Evolutionary conservation across 441 rosid species (phyloP).

Genomic region (Populus hybrid): DNA sequence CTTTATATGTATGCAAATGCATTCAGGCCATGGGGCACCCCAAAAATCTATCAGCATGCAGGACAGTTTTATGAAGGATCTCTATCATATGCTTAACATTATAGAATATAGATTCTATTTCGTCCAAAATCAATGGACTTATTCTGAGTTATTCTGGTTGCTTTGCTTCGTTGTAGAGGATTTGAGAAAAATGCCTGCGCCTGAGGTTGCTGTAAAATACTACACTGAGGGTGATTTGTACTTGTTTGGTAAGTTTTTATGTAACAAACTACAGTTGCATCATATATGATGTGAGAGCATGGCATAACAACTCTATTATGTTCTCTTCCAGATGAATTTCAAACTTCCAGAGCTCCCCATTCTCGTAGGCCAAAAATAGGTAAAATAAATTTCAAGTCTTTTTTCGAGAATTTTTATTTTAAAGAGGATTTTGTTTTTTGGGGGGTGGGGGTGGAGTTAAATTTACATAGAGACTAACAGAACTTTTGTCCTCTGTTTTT

Average conservation of each 20-base stretch:
- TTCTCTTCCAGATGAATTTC: constrained; percentile 76
- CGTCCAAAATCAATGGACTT: not conserved
- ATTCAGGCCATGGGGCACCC: not conserved
- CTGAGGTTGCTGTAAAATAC: constrained; percentile 80
- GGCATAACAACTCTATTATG: constrained; percentile 8
- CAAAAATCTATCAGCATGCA: not conserved
- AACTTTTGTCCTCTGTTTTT: not conserved
- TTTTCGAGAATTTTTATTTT: not conserved
- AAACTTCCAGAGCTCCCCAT: constrained; percentile 74
- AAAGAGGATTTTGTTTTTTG: not conserved
- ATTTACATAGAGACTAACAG: not conserved
- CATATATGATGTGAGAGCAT: not conserved
- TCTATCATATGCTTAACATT: not conserved
- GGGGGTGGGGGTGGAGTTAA: not conserved
- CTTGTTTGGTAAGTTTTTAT: constrained; percentile 63
- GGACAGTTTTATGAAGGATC: constrained; percentile 1
- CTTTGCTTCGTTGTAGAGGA: constrained; percentile 45
- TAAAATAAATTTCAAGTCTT: constrained; percentile 10
- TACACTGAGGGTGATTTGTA: constrained; percentile 84
- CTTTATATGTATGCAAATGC: not conserved
- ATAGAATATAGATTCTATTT: constrained; percentile 1
- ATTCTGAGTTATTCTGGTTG: constrained; percentile 2
- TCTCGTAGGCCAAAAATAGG: constrained; percentile 91
- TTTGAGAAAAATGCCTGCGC: constrained; percentile 77
- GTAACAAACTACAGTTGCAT: not conserved